Evolutionary conservation across 202 grass and related monocot species (phyloP).

Genomic region (Schoenoplectus tabernaemontani): DNA sequence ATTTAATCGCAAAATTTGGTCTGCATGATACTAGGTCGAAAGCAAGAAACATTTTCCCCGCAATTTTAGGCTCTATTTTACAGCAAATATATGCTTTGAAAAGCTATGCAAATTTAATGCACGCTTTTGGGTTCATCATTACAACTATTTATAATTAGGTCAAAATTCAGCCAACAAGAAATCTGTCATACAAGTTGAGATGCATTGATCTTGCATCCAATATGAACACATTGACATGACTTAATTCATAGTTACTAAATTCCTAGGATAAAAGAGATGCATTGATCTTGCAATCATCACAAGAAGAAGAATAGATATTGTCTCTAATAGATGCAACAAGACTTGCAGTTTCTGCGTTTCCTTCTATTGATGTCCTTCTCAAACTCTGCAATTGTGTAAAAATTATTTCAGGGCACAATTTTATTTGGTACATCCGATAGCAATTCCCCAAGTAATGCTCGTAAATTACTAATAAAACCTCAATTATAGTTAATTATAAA

Average conservation of each 20-base stretch:
- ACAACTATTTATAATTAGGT: background rate
- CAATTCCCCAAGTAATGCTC: background rate
- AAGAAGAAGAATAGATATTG: constrained; percentile 27
- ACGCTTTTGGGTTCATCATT: background rate
- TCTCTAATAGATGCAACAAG: constrained; percentile 57
- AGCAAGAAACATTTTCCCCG: background rate
- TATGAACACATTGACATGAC: background rate
- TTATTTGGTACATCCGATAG: background rate
- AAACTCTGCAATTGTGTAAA: constrained; percentile 43
- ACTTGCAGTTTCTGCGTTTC: constrained; percentile 39
- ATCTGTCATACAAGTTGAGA: constrained; percentile 7
- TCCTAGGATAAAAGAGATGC: constrained; percentile 22
- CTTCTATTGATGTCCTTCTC: constrained; percentile 34
- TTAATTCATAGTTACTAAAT: background rate
- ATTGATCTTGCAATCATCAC: constrained; percentile 6
- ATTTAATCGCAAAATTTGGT: background rate
- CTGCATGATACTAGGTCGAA: too few relatives aligned
- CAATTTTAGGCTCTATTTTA: background rate
- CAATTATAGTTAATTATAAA: background rate
- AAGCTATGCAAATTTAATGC: background rate
- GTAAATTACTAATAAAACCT: background rate
- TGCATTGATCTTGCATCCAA: too few relatives aligned
- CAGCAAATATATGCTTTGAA: background rate
- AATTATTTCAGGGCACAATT: background rate
- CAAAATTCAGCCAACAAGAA: background rate